Evolutionary conservation across 2,329 filamentous ascomycete species (phyloP).

Genomic region (Colletotrichum simmondsii): DNA sequence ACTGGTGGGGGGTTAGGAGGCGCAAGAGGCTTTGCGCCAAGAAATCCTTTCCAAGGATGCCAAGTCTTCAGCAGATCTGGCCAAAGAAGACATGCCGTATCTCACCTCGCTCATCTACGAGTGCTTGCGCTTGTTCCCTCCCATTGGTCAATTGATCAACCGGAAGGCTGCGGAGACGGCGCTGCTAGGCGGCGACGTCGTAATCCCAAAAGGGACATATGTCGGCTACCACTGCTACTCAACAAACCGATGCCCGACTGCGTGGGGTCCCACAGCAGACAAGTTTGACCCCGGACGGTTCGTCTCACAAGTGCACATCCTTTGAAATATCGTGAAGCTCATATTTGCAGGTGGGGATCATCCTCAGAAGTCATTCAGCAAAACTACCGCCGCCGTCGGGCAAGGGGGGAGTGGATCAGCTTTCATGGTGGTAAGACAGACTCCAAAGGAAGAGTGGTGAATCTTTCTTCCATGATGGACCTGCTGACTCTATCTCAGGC

Average conservation of each 20-base stretch:
- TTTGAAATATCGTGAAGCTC: background rate
- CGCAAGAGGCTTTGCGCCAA: slow-evolving; percentile 44
- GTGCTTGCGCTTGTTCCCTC: slow-evolving; percentile 58
- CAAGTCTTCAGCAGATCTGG: slow-evolving; percentile 32
- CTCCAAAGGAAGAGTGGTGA: background rate
- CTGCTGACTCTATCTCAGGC: background rate
- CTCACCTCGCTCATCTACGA: slow-evolving; percentile 58
- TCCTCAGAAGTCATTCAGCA: slow-evolving; percentile 46
- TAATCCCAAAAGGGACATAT: slow-evolving; percentile 49
- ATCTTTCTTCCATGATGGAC: background rate
- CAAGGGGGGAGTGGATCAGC: slow-evolving; percentile 51
- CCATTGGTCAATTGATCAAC: slow-evolving; percentile 61
- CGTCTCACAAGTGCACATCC: background rate
- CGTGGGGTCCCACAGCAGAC: slow-evolving; percentile 47
- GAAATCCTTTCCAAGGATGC: slow-evolving; percentile 41
- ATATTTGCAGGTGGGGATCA: slow-evolving; percentile 45
- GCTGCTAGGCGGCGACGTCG: slow-evolving; percentile 42
- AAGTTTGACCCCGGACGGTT: slow-evolving; percentile 49
- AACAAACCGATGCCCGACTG: slow-evolving; percentile 46
- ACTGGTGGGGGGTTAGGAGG: slow-evolving; percentile 29
- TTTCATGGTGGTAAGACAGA: slow-evolving; percentile 49
- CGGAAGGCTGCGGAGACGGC: slow-evolving; percentile 44
- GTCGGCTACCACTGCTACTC: slow-evolving; percentile 53
- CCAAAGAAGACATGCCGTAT: slow-evolving; percentile 48
- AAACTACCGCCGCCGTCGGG: slow-evolving; percentile 46